A percentile compares a stretch with the other conserved stretches of the same genome.
Evolutionary conservation across 768 basidiomycete species (phyloP).

Genomic region (Lentinula aciculospora): DNA sequence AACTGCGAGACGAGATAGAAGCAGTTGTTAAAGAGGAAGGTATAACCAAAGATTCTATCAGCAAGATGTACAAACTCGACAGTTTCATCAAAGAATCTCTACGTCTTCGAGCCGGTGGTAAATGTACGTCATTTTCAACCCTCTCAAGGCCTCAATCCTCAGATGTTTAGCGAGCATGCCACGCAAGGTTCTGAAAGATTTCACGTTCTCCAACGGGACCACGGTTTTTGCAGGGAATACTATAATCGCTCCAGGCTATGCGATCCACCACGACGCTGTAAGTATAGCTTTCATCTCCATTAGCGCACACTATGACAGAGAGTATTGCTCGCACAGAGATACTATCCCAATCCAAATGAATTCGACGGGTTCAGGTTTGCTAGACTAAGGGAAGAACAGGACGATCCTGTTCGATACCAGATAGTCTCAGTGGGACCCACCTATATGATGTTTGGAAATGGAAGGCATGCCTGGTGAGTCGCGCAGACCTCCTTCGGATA

Average conservation of each 20-base stretch:
- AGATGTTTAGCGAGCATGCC: constrained; percentile 20
- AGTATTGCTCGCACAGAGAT: neutral
- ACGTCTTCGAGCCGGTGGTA: constrained; percentile 18
- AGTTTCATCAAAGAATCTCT: constrained; percentile 19
- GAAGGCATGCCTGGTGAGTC: constrained; percentile 8
- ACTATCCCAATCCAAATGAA: neutral
- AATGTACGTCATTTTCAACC: neutral
- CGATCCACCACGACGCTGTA: constrained; percentile 25
- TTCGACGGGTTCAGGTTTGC: constrained; percentile 12
- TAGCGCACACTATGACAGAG: neutral
- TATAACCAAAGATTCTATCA: constrained; percentile 26
- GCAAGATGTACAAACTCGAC: constrained; percentile 22
- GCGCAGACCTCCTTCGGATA: no score
- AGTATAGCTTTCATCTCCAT: neutral
- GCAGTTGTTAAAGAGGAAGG: constrained; percentile 18
- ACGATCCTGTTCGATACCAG: constrained; percentile 1
- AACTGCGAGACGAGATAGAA: constrained; percentile 20
- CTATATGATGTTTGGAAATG: constrained; percentile 4
- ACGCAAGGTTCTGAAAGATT: constrained; percentile 25
- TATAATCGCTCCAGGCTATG: constrained; percentile 15
- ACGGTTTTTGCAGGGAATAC: constrained; percentile 23
- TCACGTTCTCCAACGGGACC: constrained; percentile 30
- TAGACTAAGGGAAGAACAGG: neutral
- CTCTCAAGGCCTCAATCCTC: neutral
- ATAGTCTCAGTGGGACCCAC: neutral